Percentiles rank a stretch among this genome's conserved stretches.
Conservation (phyloP, 2,329 filamentous ascomycete genomes). For the Xylaria multiplex region DNA sequence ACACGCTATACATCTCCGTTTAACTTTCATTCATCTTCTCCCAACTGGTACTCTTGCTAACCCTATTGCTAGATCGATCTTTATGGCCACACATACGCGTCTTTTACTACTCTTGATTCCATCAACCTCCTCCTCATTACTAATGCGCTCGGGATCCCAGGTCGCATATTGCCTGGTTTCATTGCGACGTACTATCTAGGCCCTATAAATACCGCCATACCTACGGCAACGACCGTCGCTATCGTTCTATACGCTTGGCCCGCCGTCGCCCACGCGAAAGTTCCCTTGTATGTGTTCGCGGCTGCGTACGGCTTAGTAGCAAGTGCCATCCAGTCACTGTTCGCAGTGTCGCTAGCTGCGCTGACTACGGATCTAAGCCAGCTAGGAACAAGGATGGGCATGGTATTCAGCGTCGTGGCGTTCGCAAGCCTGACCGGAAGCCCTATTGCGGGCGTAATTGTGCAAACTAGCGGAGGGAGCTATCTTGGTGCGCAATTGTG, state of each 20-base stretch:
- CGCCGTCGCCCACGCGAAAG: constrained; percentile 47
- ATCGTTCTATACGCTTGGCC: constrained; percentile 57
- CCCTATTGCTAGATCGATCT: constrained; percentile 27
- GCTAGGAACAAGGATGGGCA: constrained; percentile 61
- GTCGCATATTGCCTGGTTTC: constrained; percentile 57
- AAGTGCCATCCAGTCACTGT: constrained; percentile 33
- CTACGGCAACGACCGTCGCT: constrained; percentile 45
- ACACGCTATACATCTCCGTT: background rate
- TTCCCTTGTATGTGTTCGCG: constrained; percentile 28
- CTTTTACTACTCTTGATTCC: constrained; percentile 40
- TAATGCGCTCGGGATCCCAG: constrained; percentile 60
- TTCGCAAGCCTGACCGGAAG: constrained; percentile 61
- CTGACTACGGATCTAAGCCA: constrained; percentile 59
- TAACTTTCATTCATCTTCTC: too few species aligned
- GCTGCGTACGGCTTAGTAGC: constrained; percentile 35
- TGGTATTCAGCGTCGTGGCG: constrained; percentile 60
- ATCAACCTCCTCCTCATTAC: constrained; percentile 60
- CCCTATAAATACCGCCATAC: constrained; percentile 59
- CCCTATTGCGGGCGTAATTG: constrained; percentile 61
- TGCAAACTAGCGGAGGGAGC: constrained; percentile 53
- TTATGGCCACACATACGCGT: constrained; percentile 34
- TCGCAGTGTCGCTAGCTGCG: constrained; percentile 24
- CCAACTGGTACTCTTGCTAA: background rate
- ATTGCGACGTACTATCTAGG: constrained; percentile 56
- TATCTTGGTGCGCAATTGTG: constrained; percentile 57